These are phyloP conservation scores for Penicillium vulpinum DNA, from an alignment of 2,329 filamentous ascomycete species.

Conservation along the genomic window DNA sequence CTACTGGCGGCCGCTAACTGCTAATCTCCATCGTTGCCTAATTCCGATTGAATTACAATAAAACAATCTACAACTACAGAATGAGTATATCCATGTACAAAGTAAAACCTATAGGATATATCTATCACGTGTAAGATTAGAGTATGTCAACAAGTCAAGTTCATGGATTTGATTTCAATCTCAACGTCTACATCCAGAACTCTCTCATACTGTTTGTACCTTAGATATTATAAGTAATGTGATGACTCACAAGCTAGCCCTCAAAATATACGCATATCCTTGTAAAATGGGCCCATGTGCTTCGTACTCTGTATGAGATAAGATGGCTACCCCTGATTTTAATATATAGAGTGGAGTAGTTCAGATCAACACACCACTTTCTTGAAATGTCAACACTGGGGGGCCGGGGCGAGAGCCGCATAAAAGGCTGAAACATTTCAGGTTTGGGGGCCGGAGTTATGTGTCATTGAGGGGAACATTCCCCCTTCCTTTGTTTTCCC, in stretches of 20 bases:
- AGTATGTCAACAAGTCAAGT: not conserved
- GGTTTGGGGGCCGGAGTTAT: conserved; percentile 3
- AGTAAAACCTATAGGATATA: too few species aligned
- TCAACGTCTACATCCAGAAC: not conserved
- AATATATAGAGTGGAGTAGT: not conserved
- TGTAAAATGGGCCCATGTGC: not conserved
- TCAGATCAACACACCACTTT: not conserved
- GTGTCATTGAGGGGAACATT: conserved; percentile 4
- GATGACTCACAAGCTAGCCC: not conserved
- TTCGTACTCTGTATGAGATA: not conserved
- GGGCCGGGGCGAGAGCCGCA: conserved; percentile 19
- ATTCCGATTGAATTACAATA: not conserved
- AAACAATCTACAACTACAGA: not conserved
- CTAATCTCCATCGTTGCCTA: too few species aligned
- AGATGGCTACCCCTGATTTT: not conserved
- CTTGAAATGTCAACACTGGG: not conserved
- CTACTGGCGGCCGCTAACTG: not conserved
- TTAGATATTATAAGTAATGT: not conserved
- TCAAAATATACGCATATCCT: not conserved
- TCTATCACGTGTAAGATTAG: not conserved
- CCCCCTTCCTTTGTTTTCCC: not conserved
- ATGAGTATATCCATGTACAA: too few species aligned
- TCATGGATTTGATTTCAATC: not conserved
- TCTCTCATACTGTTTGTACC: too few species aligned
- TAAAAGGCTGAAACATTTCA: conserved; percentile 20